phyloP scores from a whole-genome alignment of 2,329 filamentous ascomycete species.

The Reticulascus tulasneorum region DNA sequence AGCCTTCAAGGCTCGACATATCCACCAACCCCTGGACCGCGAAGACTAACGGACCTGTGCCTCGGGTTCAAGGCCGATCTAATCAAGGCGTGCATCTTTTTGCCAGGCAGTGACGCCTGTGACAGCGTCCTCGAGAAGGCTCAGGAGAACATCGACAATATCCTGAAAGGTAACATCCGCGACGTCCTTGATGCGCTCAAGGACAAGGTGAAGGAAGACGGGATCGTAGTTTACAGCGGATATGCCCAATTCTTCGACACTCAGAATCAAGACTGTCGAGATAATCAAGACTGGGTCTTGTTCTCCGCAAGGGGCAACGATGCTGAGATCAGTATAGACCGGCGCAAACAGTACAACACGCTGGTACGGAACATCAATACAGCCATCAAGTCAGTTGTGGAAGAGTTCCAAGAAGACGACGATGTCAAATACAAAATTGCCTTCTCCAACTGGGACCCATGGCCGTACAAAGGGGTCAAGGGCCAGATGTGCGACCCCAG shows the following conservation, averaged over 20 bases:
- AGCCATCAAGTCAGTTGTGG: slow-evolving; percentile 21
- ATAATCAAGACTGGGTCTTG: slow-evolving; percentile 6
- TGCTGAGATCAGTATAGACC: slow-evolving; percentile 21
- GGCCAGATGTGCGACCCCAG: slow-evolving; percentile 26
- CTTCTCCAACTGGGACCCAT: slow-evolving; percentile 22
- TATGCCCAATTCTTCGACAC: slow-evolving; percentile 30
- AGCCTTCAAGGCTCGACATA: too few species aligned
- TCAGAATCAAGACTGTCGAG: slow-evolving; percentile 17
- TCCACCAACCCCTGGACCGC: too few species aligned
- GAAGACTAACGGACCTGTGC: too few species aligned
- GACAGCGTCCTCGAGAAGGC: slow-evolving; percentile 18
- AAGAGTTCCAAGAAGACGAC: slow-evolving; percentile 14
- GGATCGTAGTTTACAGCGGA: slow-evolving; percentile 24
- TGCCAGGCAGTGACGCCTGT: slow-evolving; percentile 16
- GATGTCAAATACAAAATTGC: slow-evolving; percentile 4
- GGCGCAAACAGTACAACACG: slow-evolving; percentile 24
- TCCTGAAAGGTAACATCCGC: slow-evolving; percentile 24
- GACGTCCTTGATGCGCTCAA: too few species aligned
- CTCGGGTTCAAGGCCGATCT: too few species aligned
- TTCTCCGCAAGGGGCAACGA: too few species aligned
- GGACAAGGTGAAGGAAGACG: slow-evolving; percentile 23
- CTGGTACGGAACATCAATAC: slow-evolving; percentile 19
- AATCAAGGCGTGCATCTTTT: slow-evolving; percentile 17
- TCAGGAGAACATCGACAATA: slow-evolving; percentile 20
- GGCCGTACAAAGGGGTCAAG: slow-evolving; percentile 18